Conservation (phyloP, 345 rosid species). For the Stellera chamaejasme region DNA sequence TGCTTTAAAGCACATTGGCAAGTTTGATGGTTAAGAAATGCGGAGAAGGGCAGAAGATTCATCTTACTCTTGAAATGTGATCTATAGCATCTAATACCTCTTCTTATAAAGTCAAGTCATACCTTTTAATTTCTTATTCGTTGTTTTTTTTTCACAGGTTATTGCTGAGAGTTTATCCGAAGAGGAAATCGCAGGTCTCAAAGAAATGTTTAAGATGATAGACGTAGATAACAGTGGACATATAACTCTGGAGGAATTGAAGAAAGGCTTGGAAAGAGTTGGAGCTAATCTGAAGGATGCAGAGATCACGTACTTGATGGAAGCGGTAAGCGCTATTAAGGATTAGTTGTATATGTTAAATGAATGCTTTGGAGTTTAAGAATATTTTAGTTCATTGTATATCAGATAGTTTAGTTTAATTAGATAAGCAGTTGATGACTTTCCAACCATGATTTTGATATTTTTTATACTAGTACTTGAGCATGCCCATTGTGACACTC, state of each 20-base stretch:
- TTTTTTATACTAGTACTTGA: neutral
- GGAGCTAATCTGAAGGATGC: constrained; percentile 73
- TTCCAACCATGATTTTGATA: neutral
- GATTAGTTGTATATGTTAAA: no score
- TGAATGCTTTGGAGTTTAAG: no score
- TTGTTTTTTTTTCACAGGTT: constrained; percentile 36
- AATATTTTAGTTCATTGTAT: neutral
- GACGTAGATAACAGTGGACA: constrained; percentile 83
- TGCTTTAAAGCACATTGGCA: no score
- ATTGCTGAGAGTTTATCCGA: constrained; percentile 88
- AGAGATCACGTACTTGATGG: constrained; percentile 65
- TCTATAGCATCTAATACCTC: neutral
- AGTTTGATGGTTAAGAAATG: neutral
- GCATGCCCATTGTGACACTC: constrained; percentile 1
- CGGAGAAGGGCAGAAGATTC: neutral
- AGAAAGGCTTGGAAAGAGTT: constrained; percentile 67
- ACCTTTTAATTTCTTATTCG: neutral
- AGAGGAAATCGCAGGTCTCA: constrained; percentile 86
- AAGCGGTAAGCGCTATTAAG: constrained; percentile 49
- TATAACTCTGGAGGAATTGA: constrained; percentile 84
- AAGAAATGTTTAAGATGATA: constrained; percentile 92
- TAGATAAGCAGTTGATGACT: neutral
- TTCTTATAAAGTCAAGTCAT: neutral
- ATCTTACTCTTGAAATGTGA: neutral
- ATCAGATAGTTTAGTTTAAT: no score